Conservation (phyloP, 2,329 filamentous ascomycete species). For the Bertia moriformis region DNA sequence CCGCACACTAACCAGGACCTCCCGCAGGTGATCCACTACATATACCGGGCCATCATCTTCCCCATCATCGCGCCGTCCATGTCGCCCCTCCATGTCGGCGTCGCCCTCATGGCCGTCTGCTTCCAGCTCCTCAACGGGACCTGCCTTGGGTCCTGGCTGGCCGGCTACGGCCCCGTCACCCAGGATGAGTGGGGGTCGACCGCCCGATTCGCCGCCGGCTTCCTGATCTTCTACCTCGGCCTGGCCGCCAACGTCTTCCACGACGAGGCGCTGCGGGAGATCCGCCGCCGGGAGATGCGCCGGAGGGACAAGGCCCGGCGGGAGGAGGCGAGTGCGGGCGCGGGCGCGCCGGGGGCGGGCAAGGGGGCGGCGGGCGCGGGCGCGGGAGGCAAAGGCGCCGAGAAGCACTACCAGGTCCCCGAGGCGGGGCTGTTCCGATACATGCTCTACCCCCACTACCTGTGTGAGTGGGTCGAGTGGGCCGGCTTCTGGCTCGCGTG, state of each 20-base stretch:
- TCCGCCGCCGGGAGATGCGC: slow-evolving; percentile 55
- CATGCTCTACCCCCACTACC: slow-evolving; percentile 81
- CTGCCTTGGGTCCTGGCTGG: slow-evolving; percentile 67
- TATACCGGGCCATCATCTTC: slow-evolving; percentile 73
- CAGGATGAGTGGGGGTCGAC: slow-evolving; percentile 29
- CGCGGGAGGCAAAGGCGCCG: slow-evolving; percentile 6
- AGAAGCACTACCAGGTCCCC: slow-evolving; percentile 76
- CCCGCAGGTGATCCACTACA: slow-evolving; percentile 67
- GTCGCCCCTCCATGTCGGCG: slow-evolving; percentile 66
- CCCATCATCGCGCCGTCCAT: slow-evolving; percentile 81
- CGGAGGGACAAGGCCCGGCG: slow-evolving; percentile 30
- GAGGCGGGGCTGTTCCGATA: slow-evolving; percentile 68
- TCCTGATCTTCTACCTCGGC: slow-evolving; percentile 63
- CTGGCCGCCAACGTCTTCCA: slow-evolving; percentile 73
- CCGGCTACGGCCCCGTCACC: slow-evolving; percentile 61
- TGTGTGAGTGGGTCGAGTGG: slow-evolving; percentile 98
- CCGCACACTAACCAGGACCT: not conserved
- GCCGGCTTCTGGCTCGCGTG: slow-evolving; percentile 69
- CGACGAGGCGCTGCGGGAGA: slow-evolving; percentile 78
- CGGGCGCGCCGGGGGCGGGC: slow-evolving; percentile 21
- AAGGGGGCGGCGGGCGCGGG: slow-evolving; percentile 7
- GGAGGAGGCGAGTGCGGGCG: no score
- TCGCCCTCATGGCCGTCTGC: slow-evolving; percentile 46
- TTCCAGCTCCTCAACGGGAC: slow-evolving; percentile 77
- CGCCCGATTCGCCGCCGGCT: slow-evolving; percentile 42